Percentiles rank a stretch among this genome's conserved stretches.
phyloP scores from a whole-genome alignment of 1,284 basidiomycete species.

The Cutaneotrichosporon sp. region DNA sequence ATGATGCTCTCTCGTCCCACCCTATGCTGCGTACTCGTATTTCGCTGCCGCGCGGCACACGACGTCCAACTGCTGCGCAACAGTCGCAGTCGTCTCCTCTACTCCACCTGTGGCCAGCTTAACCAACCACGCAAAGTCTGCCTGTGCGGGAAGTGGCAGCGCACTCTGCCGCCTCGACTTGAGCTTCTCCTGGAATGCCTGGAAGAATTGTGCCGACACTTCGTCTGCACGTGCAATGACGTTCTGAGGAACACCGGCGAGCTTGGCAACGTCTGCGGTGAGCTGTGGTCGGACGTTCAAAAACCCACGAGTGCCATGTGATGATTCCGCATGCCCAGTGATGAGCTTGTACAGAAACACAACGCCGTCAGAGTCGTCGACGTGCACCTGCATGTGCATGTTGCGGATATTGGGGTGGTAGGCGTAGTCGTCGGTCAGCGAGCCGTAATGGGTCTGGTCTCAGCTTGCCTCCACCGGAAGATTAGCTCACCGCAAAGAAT shows the following conservation, averaged over 20 bases:
- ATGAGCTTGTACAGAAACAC: constrained; percentile 92
- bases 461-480: not conserved
- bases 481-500: constrained; percentile 55
- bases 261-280: constrained; percentile 68
- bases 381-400: constrained; percentile 91
- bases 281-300: constrained; percentile 35
- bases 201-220: constrained; percentile 83
- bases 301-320: constrained; percentile 72
- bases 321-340: constrained; percentile 81
- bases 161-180: constrained; percentile 63
- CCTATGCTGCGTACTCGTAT: constrained; percentile 2
- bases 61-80: constrained; percentile 37
- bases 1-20: not conserved
- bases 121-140: constrained; percentile 76
- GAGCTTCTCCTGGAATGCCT: constrained; percentile 75
- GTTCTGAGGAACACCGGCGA: constrained; percentile 71
- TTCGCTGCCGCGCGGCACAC: constrained; percentile 26
- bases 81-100: constrained; percentile 22
- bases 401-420: constrained; percentile 90
- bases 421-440: constrained; percentile 55
- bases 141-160: constrained; percentile 74
- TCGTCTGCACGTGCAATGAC: constrained; percentile 78
- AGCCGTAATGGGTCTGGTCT: constrained; percentile 53
- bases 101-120: constrained; percentile 24
- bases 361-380: constrained; percentile 86